phyloP scores from a whole-genome alignment of 257 asterid genomes.

The Oldenlandia corymbosa region DNA sequence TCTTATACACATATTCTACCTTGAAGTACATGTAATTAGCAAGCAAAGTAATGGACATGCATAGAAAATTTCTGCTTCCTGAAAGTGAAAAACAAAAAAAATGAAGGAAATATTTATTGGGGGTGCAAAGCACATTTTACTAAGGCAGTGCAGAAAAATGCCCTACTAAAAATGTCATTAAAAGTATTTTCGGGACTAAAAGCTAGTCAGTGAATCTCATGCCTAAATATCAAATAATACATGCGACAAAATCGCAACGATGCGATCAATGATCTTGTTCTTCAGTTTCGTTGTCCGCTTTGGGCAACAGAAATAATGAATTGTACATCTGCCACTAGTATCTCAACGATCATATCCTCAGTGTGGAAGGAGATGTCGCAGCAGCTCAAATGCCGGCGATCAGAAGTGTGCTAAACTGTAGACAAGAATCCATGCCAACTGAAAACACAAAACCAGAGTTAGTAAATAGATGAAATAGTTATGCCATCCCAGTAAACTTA shows the following conservation, averaged over 20 bases:
- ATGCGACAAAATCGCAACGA: slow-evolving; percentile 5
- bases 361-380: slow-evolving; percentile 9
- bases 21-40: no score
- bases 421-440: slow-evolving; percentile 88
- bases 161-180: slow-evolving; percentile 3
- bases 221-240: slow-evolving; percentile 10
- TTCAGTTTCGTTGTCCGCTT: background rate
- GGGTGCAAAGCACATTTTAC: background rate
- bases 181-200: background rate
- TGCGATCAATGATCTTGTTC: slow-evolving; percentile 5
- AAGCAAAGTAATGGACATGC: no score
- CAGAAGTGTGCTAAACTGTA: slow-evolving; percentile 96
- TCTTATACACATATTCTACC: no score
- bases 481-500: no score
- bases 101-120: slow-evolving; percentile 7
- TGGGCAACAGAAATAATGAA: background rate
- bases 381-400: slow-evolving; percentile 18
- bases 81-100: background rate
- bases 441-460: slow-evolving; percentile 20
- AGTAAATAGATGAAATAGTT: background rate
- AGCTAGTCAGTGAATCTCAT: background rate
- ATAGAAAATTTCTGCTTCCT: no score
- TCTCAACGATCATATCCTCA: background rate
- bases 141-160: slow-evolving; percentile 9
- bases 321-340: slow-evolving; percentile 4